Conservation (phyloP, 169 alveolate species). For the Besnoitia besnoiti region DNA sequence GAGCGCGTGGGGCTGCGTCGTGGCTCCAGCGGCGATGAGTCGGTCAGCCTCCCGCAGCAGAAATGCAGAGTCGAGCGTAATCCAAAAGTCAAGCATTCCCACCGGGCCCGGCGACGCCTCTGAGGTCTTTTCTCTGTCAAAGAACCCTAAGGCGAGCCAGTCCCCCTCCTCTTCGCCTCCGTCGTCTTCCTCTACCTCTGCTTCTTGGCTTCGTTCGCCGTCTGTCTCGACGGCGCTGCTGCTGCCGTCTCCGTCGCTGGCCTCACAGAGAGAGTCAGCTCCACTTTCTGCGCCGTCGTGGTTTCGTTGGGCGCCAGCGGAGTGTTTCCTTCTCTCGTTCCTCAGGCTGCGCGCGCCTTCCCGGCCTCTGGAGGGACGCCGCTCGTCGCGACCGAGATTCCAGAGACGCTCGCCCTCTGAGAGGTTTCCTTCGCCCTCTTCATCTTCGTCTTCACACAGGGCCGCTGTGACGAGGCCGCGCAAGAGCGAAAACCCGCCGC, state of each 20-base stretch:
- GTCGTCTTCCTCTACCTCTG: neutral
- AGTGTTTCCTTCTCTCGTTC: neutral
- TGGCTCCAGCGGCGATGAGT: neutral
- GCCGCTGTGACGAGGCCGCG: constrained; percentile 35
- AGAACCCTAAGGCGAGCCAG: neutral
- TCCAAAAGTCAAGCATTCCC: constrained; percentile 27
- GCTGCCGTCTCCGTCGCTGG: neutral
- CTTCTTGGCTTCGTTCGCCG: neutral
- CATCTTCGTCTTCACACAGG: constrained; percentile 7
- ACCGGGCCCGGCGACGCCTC: neutral
- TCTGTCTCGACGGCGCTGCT: neutral
- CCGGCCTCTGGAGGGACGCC: no score
- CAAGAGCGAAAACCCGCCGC: neutral
- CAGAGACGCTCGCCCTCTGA: no score
- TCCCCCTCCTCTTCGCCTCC: neutral
- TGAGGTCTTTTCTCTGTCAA: neutral
- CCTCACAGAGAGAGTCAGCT: no score
- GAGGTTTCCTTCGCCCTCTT: no score
- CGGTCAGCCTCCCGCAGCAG: neutral
- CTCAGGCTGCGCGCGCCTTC: no score
- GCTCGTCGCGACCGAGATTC: no score
- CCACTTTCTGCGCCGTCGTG: neutral
- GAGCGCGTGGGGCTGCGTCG: neutral
- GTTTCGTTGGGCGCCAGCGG: neutral
- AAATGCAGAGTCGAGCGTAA: neutral